These are phyloP conservation scores for Mallotus nudiflorus DNA, from an alignment of 345 rosid genomes.

Conservation along the genomic window DNA sequence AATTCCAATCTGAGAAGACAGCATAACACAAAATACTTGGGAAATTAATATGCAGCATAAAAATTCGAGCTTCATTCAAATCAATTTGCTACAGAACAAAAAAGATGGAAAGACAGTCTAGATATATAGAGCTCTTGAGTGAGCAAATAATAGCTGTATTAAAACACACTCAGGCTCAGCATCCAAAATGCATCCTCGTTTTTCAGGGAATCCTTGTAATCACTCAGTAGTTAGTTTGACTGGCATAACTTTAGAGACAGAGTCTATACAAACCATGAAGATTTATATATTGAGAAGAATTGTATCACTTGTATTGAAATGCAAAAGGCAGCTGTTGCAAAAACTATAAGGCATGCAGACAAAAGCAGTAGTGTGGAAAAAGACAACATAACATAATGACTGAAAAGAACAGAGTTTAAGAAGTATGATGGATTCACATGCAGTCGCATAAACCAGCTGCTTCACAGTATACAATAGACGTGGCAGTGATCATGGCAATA, in stretches of 20 bases:
- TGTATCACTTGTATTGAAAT: not conserved
- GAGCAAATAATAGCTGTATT: too few species aligned
- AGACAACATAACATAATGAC: too few species aligned
- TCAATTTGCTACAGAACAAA: not conserved
- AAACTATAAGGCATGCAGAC: too few species aligned
- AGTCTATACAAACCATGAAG: not conserved
- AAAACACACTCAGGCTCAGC: too few species aligned
- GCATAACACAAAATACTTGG: conserved; percentile 8
- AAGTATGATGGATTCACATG: not conserved
- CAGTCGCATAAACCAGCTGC: not conserved
- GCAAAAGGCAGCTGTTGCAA: not conserved
- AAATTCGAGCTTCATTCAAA: too few species aligned
- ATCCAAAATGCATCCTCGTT: too few species aligned
- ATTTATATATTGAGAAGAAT: not conserved
- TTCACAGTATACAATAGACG: not conserved
- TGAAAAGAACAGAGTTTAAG: not conserved
- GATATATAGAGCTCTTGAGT: not conserved
- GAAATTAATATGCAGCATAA: too few species aligned
- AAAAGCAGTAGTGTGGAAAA: too few species aligned
- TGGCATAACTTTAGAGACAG: not conserved
- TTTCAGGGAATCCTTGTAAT: not conserved
- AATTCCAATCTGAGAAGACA: conserved; percentile 62
- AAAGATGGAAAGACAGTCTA: not conserved
- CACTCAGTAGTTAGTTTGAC: not conserved
- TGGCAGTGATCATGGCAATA: not conserved